phyloP scores from a whole-genome alignment of 306 rosid species.

The Citrullus amarus region DNA sequence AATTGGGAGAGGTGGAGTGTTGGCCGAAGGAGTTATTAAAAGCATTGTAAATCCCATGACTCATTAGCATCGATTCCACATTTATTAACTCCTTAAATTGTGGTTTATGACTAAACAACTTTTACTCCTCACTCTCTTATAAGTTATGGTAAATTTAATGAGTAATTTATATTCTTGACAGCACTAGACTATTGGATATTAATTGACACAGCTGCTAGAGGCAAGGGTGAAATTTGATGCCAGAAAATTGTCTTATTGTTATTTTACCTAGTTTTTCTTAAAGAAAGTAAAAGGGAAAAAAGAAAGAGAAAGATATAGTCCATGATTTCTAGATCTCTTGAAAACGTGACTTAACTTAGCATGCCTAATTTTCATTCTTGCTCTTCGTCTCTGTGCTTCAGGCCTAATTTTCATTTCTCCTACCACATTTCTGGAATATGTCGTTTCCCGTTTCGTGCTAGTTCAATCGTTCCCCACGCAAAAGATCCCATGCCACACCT shows the following conservation, averaged over 20 bases:
- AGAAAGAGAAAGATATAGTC: background rate
- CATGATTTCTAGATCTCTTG: background rate
- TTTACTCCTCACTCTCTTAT: too few relatives aligned
- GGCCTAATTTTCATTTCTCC: background rate
- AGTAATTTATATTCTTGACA: background rate
- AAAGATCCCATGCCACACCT: background rate
- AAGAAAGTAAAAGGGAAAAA: background rate
- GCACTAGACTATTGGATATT: background rate
- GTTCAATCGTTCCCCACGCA: background rate
- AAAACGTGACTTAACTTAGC: background rate
- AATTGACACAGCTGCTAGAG: background rate
- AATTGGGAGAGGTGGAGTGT: too few relatives aligned
- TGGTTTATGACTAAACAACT: too few relatives aligned
- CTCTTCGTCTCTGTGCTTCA: background rate
- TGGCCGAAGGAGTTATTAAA: too few relatives aligned
- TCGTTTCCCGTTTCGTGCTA: background rate
- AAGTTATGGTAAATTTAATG: too few relatives aligned
- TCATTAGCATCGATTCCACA: too few relatives aligned
- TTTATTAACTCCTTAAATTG: too few relatives aligned
- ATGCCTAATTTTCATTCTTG: background rate
- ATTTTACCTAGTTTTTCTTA: background rate
- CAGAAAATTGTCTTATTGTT: background rate
- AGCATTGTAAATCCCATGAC: too few relatives aligned
- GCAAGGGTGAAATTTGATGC: background rate
- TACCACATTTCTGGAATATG: slow-evolving; percentile 2